Conservation (phyloP, 75 land plant species). For the Sequoia sempervirens region DNA sequence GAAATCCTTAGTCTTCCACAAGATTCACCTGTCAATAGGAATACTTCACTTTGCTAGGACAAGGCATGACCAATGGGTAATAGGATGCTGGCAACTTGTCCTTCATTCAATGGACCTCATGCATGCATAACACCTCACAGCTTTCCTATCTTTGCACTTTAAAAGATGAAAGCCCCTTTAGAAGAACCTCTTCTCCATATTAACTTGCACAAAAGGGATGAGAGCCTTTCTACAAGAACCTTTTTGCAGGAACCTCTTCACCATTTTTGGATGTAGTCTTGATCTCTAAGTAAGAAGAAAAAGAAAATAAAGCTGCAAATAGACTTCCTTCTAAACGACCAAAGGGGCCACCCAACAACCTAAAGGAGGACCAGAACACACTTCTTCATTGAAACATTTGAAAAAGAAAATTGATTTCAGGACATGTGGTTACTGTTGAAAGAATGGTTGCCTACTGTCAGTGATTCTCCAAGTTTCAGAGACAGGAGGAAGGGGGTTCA, state of each 20-base stretch:
- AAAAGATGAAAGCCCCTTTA: not conserved
- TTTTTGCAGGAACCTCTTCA: too few relatives aligned
- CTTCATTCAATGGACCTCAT: not conserved
- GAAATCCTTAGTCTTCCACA: not conserved
- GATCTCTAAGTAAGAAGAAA: not conserved
- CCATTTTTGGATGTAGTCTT: not conserved
- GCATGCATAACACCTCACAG: not conserved
- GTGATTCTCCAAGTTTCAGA: too few relatives aligned
- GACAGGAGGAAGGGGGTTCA: too few relatives aligned
- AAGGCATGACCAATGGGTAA: not conserved
- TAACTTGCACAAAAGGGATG: too few relatives aligned
- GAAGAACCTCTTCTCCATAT: not conserved
- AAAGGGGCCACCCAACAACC: not conserved
- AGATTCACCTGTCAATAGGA: not conserved
- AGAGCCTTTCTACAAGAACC: not conserved
- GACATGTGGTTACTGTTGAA: not conserved
- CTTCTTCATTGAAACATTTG: not conserved
- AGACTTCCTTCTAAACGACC: not conserved
- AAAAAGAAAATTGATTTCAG: not conserved
- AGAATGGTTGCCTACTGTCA: too few relatives aligned
- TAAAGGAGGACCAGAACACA: not conserved
- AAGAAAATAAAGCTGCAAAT: not conserved
- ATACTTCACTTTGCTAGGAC: not conserved
- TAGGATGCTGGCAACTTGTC: not conserved
- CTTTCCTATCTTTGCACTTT: not conserved